Base-by-base conservation (phyloP, 140 eudicot genomes). In the Flaveria floridana region DNA sequence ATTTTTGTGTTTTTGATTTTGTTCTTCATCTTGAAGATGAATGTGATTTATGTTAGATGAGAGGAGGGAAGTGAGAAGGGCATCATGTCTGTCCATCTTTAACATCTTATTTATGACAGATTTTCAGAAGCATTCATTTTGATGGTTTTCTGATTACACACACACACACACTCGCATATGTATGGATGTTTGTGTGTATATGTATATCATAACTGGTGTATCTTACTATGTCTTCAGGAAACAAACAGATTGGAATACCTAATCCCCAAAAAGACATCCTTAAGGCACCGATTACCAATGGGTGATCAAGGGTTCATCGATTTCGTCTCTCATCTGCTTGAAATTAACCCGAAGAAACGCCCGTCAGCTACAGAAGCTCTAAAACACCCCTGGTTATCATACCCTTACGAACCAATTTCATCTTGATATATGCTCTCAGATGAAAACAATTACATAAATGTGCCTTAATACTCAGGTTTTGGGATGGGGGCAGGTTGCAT, bases 371-470 rank as follows among this genome's bases (percentile, higher is more conserved):
- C 85, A 28, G 88, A 88, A 73, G 88, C 95, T 30, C 63, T 88
- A 55, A 86, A 86, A 68, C 95, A 88, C 72, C 91, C 95, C 5
- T 88, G 95, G 95, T 51, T 88, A 46, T 86, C 90, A 74, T 84
- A 88, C 65, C 95, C 95, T 55, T 88, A 88, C 12, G 95, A 88
- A 57, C 95, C 95, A 15, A 88, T 88, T 65, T 88, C 95, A 51
- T 88, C 95, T 23, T 88, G 77, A 78, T 52, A 57, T 28, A 0
- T 39, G 50, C 13, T 44, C 50, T 44, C 50, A 7, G 50, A 44
- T 44, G 7, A 44, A 44, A 9, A 44, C 50, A 44, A 44, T 21
- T 65, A 6, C 69, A 44, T 44, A 44, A 44, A 19, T 56, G 4
- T 56, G 23, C 30, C 4, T 56, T 7, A 56, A 56, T 56, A 56